A percentile compares a stretch with the other conserved stretches of the same genome.
Evolutionary conservation across 2,329 filamentous ascomycete genomes (phyloP).

Genomic region (Ascochyta viciae-villosae): DNA sequence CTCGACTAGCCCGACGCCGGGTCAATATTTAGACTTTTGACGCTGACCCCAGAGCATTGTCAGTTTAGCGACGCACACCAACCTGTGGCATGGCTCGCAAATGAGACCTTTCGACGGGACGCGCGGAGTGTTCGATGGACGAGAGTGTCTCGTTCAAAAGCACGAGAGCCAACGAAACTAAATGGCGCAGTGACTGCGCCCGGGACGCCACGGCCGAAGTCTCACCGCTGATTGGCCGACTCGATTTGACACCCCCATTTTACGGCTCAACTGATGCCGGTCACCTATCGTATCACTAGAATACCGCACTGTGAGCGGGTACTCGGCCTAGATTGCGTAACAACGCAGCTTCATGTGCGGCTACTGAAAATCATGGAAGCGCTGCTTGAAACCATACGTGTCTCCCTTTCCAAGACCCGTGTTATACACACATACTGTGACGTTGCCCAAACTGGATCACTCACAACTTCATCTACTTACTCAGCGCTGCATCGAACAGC

Average conservation of each 20-base stretch:
- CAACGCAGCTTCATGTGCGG: constrained; percentile 5
- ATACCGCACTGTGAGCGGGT: constrained; percentile 9
- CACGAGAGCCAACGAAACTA: constrained; percentile 2
- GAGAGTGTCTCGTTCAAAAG: neutral
- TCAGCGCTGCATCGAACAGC: constrained; percentile 19
- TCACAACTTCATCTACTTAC: constrained; percentile 17
- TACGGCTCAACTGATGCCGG: constrained; percentile 15
- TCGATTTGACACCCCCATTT: constrained; percentile 3
- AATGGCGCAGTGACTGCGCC: constrained; percentile 11
- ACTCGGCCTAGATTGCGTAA: constrained; percentile 20
- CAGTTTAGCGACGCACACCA: neutral
- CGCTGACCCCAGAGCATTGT: neutral
- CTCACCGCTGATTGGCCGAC: constrained; percentile 14
- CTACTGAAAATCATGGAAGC: constrained; percentile 12
- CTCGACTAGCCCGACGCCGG: neutral
- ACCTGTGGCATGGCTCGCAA: neutral
- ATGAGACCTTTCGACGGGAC: neutral
- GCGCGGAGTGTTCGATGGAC: constrained; percentile 1
- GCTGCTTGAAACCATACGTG: constrained; percentile 13
- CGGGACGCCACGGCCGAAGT: constrained; percentile 6
- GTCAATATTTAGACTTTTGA: neutral
- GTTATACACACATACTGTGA: constrained; percentile 13
- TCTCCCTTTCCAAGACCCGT: constrained; percentile 7
- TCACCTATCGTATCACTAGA: constrained; percentile 15
- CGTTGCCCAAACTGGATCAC: constrained; percentile 17